Evolutionary conservation across 768 basidiomycete genomes (phyloP).

Genomic region (Tylopilus vinaceipallidus): DNA sequence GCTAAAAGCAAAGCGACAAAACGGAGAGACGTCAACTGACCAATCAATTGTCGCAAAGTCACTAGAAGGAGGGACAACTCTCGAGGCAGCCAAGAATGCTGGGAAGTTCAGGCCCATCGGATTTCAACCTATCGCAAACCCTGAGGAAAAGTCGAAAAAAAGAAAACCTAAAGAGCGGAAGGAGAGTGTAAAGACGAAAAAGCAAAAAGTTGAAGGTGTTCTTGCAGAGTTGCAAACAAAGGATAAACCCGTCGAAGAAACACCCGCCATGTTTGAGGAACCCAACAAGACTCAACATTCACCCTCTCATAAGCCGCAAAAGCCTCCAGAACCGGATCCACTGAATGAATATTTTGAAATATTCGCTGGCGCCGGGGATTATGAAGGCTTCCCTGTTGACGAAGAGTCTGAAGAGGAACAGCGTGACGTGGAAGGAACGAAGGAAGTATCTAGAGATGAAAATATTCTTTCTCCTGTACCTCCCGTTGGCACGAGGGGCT

Average conservation of each 20-base stretch:
- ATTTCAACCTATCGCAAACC: conserved; percentile 58
- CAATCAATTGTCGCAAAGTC: conserved; percentile 13
- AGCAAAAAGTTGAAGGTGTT: conserved; percentile 43
- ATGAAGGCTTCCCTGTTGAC: conserved; percentile 64
- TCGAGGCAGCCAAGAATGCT: conserved; percentile 37
- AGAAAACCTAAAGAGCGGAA: conserved; percentile 46
- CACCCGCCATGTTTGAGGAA: not conserved
- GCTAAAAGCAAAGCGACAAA: conserved; percentile 63
- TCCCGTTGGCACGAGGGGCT: conserved; percentile 28
- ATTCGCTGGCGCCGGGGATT: conserved; percentile 83
- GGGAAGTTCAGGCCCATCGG: conserved; percentile 56
- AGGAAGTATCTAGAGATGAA: conserved; percentile 7
- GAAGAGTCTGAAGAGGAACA: conserved; percentile 47
- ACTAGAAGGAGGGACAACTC: conserved; percentile 21
- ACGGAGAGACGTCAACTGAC: conserved; percentile 12
- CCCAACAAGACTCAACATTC: not conserved
- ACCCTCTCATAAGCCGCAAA: conserved; percentile 5
- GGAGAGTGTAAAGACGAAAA: conserved; percentile 54
- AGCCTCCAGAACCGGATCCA: conserved; percentile 18
- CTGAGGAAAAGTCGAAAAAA: conserved; percentile 40
- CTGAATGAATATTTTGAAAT: conserved; percentile 75
- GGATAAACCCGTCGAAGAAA: not conserved
- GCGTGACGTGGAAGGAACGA: conserved; percentile 15
- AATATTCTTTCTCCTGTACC: conserved; percentile 8
- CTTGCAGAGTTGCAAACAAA: conserved; percentile 16